phyloP scores from a whole-genome alignment of 495 filamentous ascomycete species.

The Neurospora tetraspora region DNA sequence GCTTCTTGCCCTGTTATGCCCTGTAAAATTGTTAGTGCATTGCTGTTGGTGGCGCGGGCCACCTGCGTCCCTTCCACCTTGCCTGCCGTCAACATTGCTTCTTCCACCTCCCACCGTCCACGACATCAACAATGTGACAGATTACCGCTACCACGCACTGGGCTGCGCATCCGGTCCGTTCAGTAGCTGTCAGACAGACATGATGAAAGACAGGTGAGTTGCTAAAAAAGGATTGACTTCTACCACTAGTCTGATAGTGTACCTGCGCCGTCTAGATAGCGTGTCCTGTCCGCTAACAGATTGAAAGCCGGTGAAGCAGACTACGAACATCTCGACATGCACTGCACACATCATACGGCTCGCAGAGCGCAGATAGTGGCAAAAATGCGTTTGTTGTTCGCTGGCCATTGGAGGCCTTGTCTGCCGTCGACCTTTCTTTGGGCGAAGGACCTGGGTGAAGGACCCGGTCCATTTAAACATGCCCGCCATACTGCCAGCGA shows the following conservation, averaged over 20 bases:
- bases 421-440: not conserved
- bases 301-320: not conserved
- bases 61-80: not conserved
- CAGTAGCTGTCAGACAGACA: not conserved
- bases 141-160: not conserved
- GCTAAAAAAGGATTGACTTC: not conserved
- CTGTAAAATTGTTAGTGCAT: not conserved
- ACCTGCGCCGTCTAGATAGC: not conserved
- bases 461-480: not conserved
- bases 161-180: not conserved
- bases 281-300: not conserved
- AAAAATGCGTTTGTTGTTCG: not conserved
- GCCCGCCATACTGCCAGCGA: not conserved
- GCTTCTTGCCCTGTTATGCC: not conserved
- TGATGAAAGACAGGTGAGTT: not conserved
- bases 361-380: not conserved
- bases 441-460: not conserved
- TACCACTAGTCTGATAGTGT: not conserved
- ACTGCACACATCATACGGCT: not conserved
- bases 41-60: not conserved
- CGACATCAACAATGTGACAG: not conserved
- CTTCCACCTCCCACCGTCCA: not conserved
- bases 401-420: not conserved
- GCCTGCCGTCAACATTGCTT: not conserved
- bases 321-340: not conserved